Conservation (phyloP, 257 asterid species). For the Jacaranda mimosifolia region DNA sequence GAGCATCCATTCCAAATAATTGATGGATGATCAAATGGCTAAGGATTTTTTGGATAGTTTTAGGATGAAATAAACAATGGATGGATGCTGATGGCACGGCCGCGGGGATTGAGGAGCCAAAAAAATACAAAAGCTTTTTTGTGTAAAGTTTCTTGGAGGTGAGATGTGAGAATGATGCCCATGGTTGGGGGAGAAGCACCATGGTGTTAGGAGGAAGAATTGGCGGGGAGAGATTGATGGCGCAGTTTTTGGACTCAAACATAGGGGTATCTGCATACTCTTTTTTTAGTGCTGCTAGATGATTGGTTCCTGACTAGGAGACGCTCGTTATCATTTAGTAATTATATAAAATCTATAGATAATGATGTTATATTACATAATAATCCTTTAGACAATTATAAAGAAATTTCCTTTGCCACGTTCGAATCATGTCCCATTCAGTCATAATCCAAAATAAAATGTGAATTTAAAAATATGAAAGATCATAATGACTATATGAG, state of each 20-base stretch:
- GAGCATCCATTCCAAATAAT: constrained; percentile 33
- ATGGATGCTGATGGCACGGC: constrained; percentile 33
- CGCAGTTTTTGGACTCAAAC: constrained; percentile 52
- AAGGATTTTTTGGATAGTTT: background rate
- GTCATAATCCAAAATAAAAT: no score
- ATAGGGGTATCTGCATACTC: constrained; percentile 1
- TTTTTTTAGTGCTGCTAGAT: background rate
- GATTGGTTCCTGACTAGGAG: constrained; percentile 14
- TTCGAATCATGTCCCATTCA: no score
- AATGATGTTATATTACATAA: no score
- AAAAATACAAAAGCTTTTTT: constrained; percentile 44
- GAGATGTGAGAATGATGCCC: constrained; percentile 46
- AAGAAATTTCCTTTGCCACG: no score
- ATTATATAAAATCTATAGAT: background rate
- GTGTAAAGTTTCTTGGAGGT: constrained; percentile 45
- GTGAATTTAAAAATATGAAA: no score
- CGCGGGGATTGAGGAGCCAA: constrained; percentile 46
- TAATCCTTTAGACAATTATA: no score
- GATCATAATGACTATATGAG: no score
- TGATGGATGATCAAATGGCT: constrained; percentile 31
- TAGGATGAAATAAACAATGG: constrained; percentile 19
- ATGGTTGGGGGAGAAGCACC: constrained; percentile 31
- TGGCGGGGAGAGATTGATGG: constrained; percentile 88
- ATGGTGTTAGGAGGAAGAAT: constrained; percentile 69
- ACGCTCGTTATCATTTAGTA: background rate